Conservation (phyloP, 2,329 filamentous ascomycete species). For the Niveomyces coronatus region DNA sequence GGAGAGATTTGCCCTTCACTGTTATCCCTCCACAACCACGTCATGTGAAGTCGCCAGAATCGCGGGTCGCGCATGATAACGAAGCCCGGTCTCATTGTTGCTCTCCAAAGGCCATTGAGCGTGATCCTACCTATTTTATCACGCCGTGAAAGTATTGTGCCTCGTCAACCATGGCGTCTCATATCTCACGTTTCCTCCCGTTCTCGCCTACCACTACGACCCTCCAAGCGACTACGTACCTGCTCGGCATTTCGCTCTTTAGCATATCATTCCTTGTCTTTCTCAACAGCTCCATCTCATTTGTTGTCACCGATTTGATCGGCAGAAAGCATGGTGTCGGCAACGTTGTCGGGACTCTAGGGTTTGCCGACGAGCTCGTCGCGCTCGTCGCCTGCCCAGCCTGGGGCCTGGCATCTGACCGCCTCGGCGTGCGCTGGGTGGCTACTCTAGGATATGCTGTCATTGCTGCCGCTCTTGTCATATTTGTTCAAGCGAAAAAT, state of each 20-base stretch:
- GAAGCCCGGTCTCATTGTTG: too few relatives aligned
- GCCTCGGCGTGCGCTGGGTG: slow-evolving; percentile 63
- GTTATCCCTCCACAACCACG: too few relatives aligned
- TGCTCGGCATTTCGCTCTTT: slow-evolving; percentile 74
- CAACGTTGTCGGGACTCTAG: slow-evolving; percentile 72
- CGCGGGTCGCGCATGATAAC: too few relatives aligned
- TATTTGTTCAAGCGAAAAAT: slow-evolving; percentile 78
- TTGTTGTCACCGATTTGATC: slow-evolving; percentile 75
- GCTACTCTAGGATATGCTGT: slow-evolving; percentile 71
- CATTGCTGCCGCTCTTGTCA: slow-evolving; percentile 63
- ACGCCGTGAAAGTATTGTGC: too few relatives aligned
- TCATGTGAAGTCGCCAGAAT: too few relatives aligned
- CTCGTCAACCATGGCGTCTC: slow-evolving; percentile 22
- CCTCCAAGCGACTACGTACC: slow-evolving; percentile 60
- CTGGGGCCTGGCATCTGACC: slow-evolving; percentile 71
- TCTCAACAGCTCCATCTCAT: slow-evolving; percentile 74
- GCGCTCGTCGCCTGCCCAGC: slow-evolving; percentile 69
- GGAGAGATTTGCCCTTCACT: too few relatives aligned
- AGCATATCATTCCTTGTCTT: slow-evolving; percentile 86
- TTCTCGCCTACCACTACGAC: slow-evolving; percentile 51
- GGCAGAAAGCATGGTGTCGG: slow-evolving; percentile 64
- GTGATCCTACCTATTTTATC: too few relatives aligned
- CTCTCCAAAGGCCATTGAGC: too few relatives aligned
- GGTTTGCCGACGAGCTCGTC: slow-evolving; percentile 75
- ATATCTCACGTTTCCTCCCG: slow-evolving; percentile 38